phyloP scores from a whole-genome alignment of 768 basidiomycete genomes.

The Mrakia frigida region DNA sequence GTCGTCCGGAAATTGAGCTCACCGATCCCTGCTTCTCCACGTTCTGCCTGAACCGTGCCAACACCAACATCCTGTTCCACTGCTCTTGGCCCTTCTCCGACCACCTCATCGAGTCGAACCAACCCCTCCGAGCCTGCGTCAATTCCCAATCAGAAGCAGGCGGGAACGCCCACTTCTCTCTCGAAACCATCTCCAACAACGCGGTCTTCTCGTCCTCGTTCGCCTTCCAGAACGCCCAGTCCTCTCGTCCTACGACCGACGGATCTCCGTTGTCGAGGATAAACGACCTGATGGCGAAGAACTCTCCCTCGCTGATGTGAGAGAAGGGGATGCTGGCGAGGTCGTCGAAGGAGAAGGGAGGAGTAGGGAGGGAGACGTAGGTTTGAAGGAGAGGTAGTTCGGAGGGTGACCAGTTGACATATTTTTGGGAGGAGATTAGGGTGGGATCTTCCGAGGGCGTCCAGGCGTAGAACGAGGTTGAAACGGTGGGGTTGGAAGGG shows the following conservation, averaged over 20 bases:
- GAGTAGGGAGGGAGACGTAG: not conserved
- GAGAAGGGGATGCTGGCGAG: not conserved
- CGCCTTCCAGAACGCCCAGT: conserved; percentile 3
- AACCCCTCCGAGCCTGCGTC: too few relatives aligned
- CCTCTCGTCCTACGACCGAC: not conserved
- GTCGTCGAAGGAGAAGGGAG: not conserved
- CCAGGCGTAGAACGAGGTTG: too few relatives aligned
- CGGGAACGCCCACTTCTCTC: too few relatives aligned
- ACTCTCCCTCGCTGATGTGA: not conserved
- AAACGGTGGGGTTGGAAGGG: too few relatives aligned
- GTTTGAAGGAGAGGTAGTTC: not conserved
- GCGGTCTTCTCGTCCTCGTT: not conserved
- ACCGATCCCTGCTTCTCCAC: not conserved
- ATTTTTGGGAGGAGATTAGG: too few relatives aligned
- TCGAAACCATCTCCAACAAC: not conserved
- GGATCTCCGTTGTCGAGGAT: not conserved
- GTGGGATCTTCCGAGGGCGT: too few relatives aligned
- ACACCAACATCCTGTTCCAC: not conserved
- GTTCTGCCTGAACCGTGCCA: not conserved
- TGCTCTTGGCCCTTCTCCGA: not conserved
- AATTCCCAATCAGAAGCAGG: too few relatives aligned
- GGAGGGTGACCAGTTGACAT: not conserved
- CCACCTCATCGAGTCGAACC: not conserved
- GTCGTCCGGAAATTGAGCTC: not conserved
- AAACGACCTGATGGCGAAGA: not conserved